These are phyloP conservation scores for Pestalotiopsis sp. DNA, from an alignment of 2,329 filamentous ascomycete species.

Conservation along the genomic window DNA sequence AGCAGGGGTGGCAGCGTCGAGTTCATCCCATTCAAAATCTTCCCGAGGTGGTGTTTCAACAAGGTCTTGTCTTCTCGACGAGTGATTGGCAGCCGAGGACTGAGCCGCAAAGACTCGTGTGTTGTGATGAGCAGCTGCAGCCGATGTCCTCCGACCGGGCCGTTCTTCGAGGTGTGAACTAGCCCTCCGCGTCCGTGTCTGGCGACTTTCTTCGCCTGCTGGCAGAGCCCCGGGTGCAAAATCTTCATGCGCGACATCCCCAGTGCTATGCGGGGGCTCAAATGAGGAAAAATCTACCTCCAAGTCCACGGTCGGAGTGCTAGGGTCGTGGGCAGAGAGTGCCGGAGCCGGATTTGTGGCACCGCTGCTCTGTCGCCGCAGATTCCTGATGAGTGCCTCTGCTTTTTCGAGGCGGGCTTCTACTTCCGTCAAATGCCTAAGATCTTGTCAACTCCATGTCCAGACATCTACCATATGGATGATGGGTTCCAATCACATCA, in stretches of 20 bases:
- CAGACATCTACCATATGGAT: neutral
- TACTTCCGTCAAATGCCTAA: constrained; percentile 44
- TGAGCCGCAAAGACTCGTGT: neutral
- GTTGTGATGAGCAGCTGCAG: neutral
- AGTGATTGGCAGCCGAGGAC: neutral
- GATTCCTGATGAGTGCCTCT: constrained; percentile 15
- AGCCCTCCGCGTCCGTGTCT: neutral
- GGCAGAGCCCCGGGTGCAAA: neutral
- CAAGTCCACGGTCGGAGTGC: neutral
- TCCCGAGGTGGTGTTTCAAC: constrained; percentile 36
- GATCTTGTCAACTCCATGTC: neutral
- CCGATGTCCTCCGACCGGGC: neutral
- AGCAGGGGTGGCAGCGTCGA: constrained; percentile 29
- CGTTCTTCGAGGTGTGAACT: neutral
- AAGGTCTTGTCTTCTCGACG: constrained; percentile 13
- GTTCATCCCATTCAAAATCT: constrained; percentile 41
- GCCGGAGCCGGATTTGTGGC: neutral
- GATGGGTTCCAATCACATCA: neutral
- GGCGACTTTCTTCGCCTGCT: neutral
- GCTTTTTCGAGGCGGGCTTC: constrained; percentile 40
- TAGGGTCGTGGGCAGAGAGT: neutral
- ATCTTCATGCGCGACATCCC: neutral
- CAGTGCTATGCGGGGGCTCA: neutral
- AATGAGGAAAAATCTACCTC: neutral
- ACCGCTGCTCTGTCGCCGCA: neutral